phyloP scores from a whole-genome alignment of 2,329 filamentous ascomycete genomes.

The Iodosphaeria phyllophila region DNA sequence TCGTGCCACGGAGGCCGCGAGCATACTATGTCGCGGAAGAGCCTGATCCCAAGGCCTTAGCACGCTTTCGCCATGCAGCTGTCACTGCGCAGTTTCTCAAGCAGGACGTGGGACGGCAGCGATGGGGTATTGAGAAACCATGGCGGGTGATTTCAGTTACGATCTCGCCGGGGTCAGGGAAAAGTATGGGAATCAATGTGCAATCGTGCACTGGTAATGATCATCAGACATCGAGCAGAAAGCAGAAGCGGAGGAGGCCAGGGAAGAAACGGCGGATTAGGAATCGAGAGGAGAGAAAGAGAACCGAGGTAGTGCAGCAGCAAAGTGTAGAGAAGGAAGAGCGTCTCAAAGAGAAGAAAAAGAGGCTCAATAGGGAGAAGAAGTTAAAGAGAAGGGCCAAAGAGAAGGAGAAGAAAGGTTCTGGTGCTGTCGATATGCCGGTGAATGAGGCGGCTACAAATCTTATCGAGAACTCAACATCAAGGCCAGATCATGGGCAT shows the following conservation, averaged over 20 bases:
- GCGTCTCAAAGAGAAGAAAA: constrained; percentile 40
- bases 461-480: too few species aligned
- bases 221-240: too few species aligned
- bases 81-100: constrained; percentile 33
- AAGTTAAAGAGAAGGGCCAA: constrained; percentile 40
- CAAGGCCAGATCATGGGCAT: too few species aligned
- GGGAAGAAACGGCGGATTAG: constrained; percentile 40
- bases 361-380: constrained; percentile 38
- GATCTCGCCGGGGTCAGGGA: constrained; percentile 12
- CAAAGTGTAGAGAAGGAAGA: constrained; percentile 31
- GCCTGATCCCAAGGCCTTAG: constrained; percentile 16
- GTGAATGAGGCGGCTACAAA: too few species aligned
- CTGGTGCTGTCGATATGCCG: constrained; percentile 8
- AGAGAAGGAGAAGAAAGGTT: constrained; percentile 32
- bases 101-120: constrained; percentile 19
- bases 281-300: constrained; percentile 21
- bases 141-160: constrained; percentile 34
- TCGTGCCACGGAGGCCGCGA: constrained; percentile 20
- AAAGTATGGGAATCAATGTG: too few species aligned
- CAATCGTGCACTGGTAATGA: too few species aligned
- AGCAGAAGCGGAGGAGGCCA: constrained; percentile 20
- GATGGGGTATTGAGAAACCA: constrained; percentile 40
- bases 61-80: constrained; percentile 24
- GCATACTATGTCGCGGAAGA: constrained; percentile 28
- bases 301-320: constrained; percentile 19